phyloP scores from a whole-genome alignment of 495 filamentous ascomycete species.

The Tuber microsphaerosporum region DNA sequence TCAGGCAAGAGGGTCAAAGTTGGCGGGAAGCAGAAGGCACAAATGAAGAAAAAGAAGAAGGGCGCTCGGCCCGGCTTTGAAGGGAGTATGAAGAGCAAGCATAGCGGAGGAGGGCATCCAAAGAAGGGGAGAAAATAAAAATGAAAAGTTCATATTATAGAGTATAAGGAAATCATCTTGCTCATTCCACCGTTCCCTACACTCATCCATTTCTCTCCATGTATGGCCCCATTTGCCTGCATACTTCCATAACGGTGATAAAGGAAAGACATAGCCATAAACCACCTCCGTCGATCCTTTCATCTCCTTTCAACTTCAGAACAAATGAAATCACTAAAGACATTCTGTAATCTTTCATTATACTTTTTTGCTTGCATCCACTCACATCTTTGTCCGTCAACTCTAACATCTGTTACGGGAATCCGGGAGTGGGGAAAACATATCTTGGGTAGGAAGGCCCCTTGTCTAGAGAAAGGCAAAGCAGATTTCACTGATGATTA shows the following conservation, averaged over 20 bases:
- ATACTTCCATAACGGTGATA: no score
- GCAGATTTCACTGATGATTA: not conserved
- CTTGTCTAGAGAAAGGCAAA: not conserved
- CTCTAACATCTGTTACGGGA: not conserved
- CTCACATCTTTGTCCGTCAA: no score
- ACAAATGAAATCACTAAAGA: no score
- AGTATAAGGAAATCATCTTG: no score
- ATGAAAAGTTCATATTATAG: not conserved
- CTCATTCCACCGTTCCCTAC: no score
- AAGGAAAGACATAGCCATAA: no score
- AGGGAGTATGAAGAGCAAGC: slow-evolving; percentile 63
- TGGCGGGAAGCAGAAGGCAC: slow-evolving; percentile 44
- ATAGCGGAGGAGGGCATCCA: not conserved
- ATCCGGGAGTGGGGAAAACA: not conserved
- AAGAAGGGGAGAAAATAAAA: not conserved
- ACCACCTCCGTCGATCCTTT: no score
- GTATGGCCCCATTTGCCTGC: no score
- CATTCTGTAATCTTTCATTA: no score
- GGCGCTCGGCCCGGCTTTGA: slow-evolving; percentile 71
- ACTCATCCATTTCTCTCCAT: no score
- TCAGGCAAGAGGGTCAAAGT: slow-evolving; percentile 55
- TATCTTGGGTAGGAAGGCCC: not conserved
- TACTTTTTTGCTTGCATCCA: no score
- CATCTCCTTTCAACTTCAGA: no score
- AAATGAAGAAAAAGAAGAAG: slow-evolving; percentile 50